phyloP scores from a whole-genome alignment of 23 red algal genomes.

The Agarophyton chilense region DNA sequence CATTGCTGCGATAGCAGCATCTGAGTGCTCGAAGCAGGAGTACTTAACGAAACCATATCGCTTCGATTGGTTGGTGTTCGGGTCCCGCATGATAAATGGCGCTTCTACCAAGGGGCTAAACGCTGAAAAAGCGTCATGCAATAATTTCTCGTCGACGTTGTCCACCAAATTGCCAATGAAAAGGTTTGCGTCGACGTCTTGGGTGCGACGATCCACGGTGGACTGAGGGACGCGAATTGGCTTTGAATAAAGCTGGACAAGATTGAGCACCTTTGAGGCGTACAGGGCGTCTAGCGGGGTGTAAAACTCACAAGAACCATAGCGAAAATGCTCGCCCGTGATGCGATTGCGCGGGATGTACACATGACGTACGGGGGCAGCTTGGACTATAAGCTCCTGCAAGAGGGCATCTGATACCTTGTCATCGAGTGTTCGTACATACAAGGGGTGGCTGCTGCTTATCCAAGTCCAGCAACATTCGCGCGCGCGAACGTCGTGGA shows the following conservation, averaged over 20 bases:
- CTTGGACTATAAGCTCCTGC: constrained; percentile 84
- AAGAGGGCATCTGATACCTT: constrained; percentile 74
- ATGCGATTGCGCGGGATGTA: constrained; percentile 93
- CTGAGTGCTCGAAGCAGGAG: constrained; percentile 69
- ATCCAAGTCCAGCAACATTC: no score
- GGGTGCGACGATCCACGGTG: constrained; percentile 44
- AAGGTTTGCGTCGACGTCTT: constrained; percentile 83
- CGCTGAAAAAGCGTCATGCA: constrained; percentile 82
- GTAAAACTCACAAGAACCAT: constrained; percentile 83
- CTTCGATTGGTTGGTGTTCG: constrained; percentile 42
- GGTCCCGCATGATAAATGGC: constrained; percentile 78
- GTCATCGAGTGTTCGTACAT: constrained; percentile 76
- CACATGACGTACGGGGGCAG: constrained; percentile 79
- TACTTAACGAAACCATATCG: constrained; percentile 89
- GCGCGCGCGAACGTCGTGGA: no score
- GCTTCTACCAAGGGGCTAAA: constrained; percentile 82
- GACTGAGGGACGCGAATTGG: constrained; percentile 72
- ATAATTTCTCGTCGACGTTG: constrained; percentile 82
- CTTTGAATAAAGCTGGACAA: constrained; percentile 64
- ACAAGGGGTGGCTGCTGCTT: no score
- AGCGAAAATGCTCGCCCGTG: constrained; percentile 78
- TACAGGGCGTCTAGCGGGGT: constrained; percentile 75
- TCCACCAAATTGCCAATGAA: constrained; percentile 88
- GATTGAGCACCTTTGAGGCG: constrained; percentile 81
- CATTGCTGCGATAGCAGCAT: constrained; percentile 85